Percentiles rank a stretch among this genome's conserved stretches.
These are phyloP conservation scores for Naumovozyma dairenensis DNA, from an alignment of 805 yeast species.

Conservation along the genomic window DNA sequence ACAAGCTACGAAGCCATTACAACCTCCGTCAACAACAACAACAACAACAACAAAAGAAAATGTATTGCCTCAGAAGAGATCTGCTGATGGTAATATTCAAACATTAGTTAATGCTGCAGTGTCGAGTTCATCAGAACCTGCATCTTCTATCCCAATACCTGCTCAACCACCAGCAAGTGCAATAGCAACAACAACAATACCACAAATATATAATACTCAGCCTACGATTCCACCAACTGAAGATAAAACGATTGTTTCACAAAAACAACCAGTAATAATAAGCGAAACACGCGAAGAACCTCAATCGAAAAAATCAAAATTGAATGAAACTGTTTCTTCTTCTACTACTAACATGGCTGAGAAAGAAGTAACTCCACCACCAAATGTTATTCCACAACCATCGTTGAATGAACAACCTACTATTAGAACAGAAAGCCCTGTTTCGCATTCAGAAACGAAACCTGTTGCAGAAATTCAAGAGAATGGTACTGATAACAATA, in stretches of 20 bases:
- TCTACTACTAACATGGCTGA: background rate
- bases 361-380: background rate
- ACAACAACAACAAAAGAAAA: slow-evolving; percentile 5
- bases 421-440: background rate
- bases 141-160: background rate
- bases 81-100: slow-evolving; percentile 23
- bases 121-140: slow-evolving; percentile 1
- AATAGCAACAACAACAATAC: background rate
- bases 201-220: background rate
- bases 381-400: no score
- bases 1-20: slow-evolving; percentile 3
- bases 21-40: no score
- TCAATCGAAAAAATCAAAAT: slow-evolving; percentile 12
- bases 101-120: slow-evolving; percentile 25
- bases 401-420: slow-evolving; percentile 1
- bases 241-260: slow-evolving; percentile 1
- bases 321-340: no score
- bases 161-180: slow-evolving; percentile 1
- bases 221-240: background rate
- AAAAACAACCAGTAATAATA: slow-evolving; percentile 4
- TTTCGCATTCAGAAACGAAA: background rate
- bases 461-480: background rate
- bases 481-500: background rate
- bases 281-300: slow-evolving; percentile 10
- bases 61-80: slow-evolving; percentile 22